A percentile compares a stretch with the other conserved stretches of the same genome.
These are phyloP conservation scores for Ephemerocybe angulata DNA, from an alignment of 768 basidiomycete species.

Conservation along the genomic window DNA sequence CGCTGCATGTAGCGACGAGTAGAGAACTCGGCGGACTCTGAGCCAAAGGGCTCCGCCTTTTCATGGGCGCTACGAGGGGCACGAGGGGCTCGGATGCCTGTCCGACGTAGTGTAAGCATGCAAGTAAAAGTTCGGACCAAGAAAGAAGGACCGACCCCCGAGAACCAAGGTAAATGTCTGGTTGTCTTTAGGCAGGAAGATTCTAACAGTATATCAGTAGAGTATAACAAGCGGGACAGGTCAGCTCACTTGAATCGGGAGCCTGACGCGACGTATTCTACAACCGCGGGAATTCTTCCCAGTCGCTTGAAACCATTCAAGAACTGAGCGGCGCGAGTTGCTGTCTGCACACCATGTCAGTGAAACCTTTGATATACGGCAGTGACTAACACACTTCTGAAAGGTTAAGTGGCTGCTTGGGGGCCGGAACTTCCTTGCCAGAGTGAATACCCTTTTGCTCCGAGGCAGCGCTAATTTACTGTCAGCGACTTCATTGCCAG, in stretches of 20 bases:
- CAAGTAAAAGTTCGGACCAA: neutral
- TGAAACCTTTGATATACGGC: neutral
- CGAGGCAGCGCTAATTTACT: constrained; percentile 56
- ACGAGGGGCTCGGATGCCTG: constrained; percentile 88
- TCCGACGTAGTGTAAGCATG: constrained; percentile 1
- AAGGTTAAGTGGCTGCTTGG: constrained; percentile 82
- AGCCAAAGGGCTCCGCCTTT: constrained; percentile 85
- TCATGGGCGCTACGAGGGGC: constrained; percentile 77
- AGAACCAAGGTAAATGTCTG: constrained; percentile 91
- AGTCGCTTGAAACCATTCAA: constrained; percentile 88
- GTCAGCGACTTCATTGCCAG: neutral
- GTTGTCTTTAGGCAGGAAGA: constrained; percentile 87
- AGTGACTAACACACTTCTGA: constrained; percentile 64
- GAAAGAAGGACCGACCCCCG: constrained; percentile 47
- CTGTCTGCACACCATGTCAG: constrained; percentile 40
- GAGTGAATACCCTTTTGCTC: constrained; percentile 87
- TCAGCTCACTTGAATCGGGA: constrained; percentile 85
- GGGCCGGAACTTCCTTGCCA: constrained; percentile 79
- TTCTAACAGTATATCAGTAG: constrained; percentile 34
- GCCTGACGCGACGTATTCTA: constrained; percentile 92
- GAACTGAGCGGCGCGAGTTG: constrained; percentile 78
- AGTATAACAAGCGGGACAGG: neutral
- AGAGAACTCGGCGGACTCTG: constrained; percentile 78
- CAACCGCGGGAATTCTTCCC: constrained; percentile 78
- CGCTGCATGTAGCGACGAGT: constrained; percentile 85